Evolutionary conservation across 495 filamentous ascomycete species (phyloP).

Genomic region (Penicillium soppii): DNA sequence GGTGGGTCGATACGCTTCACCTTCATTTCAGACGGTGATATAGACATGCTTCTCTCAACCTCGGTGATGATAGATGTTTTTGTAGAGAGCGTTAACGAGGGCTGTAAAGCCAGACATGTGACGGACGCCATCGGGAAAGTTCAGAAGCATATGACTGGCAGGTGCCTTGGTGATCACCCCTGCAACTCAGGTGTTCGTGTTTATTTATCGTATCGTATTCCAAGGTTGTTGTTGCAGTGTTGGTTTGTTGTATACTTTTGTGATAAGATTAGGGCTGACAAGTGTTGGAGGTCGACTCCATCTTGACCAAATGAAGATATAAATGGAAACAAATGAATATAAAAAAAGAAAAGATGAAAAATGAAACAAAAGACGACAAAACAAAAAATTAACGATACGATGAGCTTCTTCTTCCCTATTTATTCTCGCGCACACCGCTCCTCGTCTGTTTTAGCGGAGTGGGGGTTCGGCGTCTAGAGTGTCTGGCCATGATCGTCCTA

Average conservation of each 20-base stretch:
- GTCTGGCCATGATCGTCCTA: conserved; percentile 11
- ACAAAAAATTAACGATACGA: no score
- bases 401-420: conserved; percentile 1
- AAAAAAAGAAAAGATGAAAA: conserved; percentile 1
- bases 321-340: not conserved
- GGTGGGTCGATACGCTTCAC: conserved; percentile 23
- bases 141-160: conserved; percentile 1
- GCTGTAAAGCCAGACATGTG: conserved; percentile 30
- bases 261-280: conserved; percentile 22
- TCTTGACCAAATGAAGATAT: not conserved
- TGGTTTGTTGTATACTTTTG: no score
- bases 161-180: conserved; percentile 1
- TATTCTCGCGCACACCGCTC: conserved; percentile 12
- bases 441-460: conserved; percentile 9
- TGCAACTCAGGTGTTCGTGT: no score
- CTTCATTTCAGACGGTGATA: conserved; percentile 17
- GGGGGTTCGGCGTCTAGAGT: conserved; percentile 9
- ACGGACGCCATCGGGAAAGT: conserved; percentile 22
- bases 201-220: no score
- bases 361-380: not conserved
- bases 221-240: not conserved
- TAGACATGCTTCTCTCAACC: conserved; percentile 13
- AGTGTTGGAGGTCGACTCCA: not conserved
- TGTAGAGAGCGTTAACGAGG: conserved; percentile 7
- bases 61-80: conserved; percentile 13